Evolutionary conservation across 345 rosid genomes (phyloP).

Genomic region (Trapa bicornis): DNA sequence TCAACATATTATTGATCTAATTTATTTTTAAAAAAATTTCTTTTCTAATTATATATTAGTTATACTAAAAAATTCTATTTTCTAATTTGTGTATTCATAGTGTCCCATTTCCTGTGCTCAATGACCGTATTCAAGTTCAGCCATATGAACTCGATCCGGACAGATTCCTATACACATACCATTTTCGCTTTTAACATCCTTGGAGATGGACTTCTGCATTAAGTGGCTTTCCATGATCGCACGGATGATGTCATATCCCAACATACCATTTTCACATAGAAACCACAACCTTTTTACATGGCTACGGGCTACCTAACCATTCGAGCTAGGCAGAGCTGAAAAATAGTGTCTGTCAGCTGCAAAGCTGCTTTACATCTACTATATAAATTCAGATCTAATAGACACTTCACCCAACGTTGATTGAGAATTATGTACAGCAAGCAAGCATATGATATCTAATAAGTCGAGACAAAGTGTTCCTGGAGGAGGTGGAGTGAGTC

Average conservation of each 20-base stretch:
- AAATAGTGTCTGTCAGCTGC: not conserved
- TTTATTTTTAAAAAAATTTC: too few species aligned
- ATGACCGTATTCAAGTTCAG: too few species aligned
- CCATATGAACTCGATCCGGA: too few species aligned
- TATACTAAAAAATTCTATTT: too few species aligned
- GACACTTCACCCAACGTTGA: not conserved
- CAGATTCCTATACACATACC: too few species aligned
- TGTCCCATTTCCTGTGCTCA: too few species aligned
- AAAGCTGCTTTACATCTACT: not conserved
- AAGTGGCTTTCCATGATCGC: too few species aligned
- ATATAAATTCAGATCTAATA: not conserved
- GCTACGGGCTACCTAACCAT: not conserved
- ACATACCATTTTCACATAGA: not conserved
- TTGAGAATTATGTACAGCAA: constrained; percentile 15
- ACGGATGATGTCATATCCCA: not conserved
- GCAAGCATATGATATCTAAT: not conserved
- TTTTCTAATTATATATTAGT: too few species aligned
- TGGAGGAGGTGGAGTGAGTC: not conserved
- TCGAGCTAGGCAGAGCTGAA: not conserved
- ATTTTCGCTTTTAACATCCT: too few species aligned
- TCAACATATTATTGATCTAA: too few species aligned
- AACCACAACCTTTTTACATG: not conserved
- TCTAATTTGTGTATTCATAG: too few species aligned
- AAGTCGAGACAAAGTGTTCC: not conserved
- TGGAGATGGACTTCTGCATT: too few species aligned